A percentile compares a stretch with the other conserved stretches of the same genome.
Evolutionary conservation across 1,139 yeast genomes (phyloP).

Genomic region (Hemisphaericaspora xylofermentans): DNA sequence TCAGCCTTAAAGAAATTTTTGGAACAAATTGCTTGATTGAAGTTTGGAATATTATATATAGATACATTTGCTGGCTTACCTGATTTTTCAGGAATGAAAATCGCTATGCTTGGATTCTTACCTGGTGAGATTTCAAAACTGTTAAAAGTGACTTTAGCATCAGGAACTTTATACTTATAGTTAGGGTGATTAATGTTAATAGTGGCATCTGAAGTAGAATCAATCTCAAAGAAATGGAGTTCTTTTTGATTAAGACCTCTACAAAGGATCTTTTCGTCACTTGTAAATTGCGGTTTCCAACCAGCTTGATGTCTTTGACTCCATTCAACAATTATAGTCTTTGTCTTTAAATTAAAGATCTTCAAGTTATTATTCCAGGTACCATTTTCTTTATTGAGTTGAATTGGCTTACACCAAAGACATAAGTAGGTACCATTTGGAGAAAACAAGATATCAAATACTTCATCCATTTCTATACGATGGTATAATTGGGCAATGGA

Average conservation of each 20-base stretch:
- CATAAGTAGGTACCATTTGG: slow-evolving; percentile 84
- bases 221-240: slow-evolving; percentile 68
- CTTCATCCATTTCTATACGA: slow-evolving; percentile 54
- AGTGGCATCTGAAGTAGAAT: slow-evolving; percentile 42
- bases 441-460: slow-evolving; percentile 81
- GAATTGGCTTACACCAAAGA: slow-evolving; percentile 88
- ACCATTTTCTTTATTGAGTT: slow-evolving; percentile 57
- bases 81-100: slow-evolving; percentile 80
- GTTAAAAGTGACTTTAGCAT: slow-evolving; percentile 53
- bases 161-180: slow-evolving; percentile 62
- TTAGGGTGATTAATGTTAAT: slow-evolving; percentile 50
- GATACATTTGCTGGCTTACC: slow-evolving; percentile 88
- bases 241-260: slow-evolving; percentile 58
- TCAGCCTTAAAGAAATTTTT: slow-evolving; percentile 96
- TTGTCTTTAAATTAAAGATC: slow-evolving; percentile 57
- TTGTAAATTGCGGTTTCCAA: slow-evolving; percentile 88
- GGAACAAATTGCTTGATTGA: slow-evolving; percentile 77
- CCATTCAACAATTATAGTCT: slow-evolving; percentile 61
- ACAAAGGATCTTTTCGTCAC: slow-evolving; percentile 72
- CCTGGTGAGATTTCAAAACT: slow-evolving; percentile 77
- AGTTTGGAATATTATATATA: slow-evolving; percentile 75
- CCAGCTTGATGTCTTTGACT: slow-evolving; percentile 82
- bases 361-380: slow-evolving; percentile 76
- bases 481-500: slow-evolving; percentile 24
- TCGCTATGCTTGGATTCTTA: slow-evolving; percentile 85